phyloP scores from a whole-genome alignment of 2,329 filamentous ascomycete species.

The Ceratocystis ficicola region DNA sequence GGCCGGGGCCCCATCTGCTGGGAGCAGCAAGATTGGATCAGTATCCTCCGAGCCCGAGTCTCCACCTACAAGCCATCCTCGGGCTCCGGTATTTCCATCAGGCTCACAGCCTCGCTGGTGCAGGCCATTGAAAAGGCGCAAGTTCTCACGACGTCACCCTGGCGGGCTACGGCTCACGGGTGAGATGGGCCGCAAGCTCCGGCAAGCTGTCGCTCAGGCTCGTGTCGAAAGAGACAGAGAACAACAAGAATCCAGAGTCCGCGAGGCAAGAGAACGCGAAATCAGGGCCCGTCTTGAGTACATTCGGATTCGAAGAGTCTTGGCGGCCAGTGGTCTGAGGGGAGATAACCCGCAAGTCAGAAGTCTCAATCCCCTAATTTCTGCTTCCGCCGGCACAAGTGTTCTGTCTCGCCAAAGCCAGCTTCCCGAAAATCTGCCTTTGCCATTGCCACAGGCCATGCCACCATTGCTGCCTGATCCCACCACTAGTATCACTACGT shows the following conservation, averaged over 20 bases:
- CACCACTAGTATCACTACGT: not conserved
- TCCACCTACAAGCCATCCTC: not conserved
- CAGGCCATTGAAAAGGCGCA: not conserved
- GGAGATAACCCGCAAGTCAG: not conserved
- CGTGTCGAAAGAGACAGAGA: not conserved
- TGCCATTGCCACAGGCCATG: not conserved
- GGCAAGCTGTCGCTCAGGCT: not conserved
- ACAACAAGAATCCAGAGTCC: not conserved
- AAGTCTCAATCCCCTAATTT: not conserved
- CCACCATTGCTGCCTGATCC: not conserved
- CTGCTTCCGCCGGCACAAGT: not conserved
- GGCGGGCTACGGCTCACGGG: not conserved
- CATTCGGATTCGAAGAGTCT: not conserved
- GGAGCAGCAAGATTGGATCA: not conserved
- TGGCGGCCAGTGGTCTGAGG: not conserved
- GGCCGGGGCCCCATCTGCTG: not conserved
- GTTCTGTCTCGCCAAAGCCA: not conserved
- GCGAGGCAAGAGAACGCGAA: not conserved
- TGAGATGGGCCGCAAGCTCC: constrained; percentile 5
- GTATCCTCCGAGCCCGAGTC: not conserved
- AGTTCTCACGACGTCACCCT: not conserved
- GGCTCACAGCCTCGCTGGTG: not conserved
- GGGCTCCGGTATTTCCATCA: not conserved
- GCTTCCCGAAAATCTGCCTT: not conserved
- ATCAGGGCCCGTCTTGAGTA: not conserved